These are phyloP conservation scores for Tricharina praecox DNA, from an alignment of 495 filamentous ascomycete genomes.

Conservation along the genomic window DNA sequence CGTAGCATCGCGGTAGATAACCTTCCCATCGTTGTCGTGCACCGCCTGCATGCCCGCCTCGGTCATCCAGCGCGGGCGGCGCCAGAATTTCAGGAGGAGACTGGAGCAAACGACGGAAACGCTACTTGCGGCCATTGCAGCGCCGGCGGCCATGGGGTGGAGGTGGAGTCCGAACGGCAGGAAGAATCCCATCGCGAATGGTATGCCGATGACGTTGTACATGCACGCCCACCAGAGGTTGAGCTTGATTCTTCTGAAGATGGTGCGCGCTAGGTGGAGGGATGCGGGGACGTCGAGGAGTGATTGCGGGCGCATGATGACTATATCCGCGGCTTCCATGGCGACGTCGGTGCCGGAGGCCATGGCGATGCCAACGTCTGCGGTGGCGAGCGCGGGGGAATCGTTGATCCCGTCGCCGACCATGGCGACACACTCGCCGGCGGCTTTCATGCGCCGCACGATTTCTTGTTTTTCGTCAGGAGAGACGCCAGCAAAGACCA, in stretches of 20 bases:
- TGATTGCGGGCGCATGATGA: constrained; percentile 83
- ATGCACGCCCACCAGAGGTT: constrained; percentile 83
- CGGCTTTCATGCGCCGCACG: constrained; percentile 53
- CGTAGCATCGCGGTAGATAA: not conserved
- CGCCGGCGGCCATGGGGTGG: constrained; percentile 87
- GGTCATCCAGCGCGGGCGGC: constrained; percentile 68
- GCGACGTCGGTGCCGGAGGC: constrained; percentile 88
- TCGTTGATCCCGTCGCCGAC: constrained; percentile 99
- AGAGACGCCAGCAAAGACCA: constrained; percentile 67
- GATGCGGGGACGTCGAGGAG: constrained; percentile 80
- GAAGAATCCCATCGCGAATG: constrained; percentile 93
- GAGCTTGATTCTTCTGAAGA: constrained; percentile 83
- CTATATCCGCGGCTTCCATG: constrained; percentile 92
- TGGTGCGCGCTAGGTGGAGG: constrained; percentile 62
- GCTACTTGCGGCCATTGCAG: constrained; percentile 81
- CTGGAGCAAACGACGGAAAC: constrained; percentile 79
- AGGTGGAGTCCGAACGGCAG: constrained; percentile 73
- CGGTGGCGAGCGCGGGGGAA: constrained; percentile 84
- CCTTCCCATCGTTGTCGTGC: not conserved
- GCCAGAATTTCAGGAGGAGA: constrained; percentile 75
- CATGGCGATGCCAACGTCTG: constrained; percentile 83
- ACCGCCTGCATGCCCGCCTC: not conserved
- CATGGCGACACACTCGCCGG: constrained; percentile 75
- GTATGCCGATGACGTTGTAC: constrained; percentile 84
- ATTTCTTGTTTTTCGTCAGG: constrained; percentile 80